These are phyloP conservation scores for Leccinellum albellum DNA, from an alignment of 768 basidiomycete species.

Conservation along the genomic window DNA sequence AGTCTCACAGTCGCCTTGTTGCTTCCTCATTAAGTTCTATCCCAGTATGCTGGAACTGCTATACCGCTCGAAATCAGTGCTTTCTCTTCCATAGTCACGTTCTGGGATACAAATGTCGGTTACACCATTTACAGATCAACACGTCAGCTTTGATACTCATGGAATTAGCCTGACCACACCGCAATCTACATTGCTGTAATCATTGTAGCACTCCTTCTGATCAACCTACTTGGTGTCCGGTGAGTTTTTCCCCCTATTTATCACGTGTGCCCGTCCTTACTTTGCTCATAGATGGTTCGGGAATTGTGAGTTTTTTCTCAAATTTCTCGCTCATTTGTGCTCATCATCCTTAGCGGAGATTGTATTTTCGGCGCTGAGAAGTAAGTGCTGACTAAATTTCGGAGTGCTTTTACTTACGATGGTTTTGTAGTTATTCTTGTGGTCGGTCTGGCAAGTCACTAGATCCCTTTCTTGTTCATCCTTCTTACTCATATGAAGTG, in stretches of 20 bases:
- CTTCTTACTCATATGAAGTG: background rate
- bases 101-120: conserved; percentile 42
- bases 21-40: background rate
- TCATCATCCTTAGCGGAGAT: conserved; percentile 21
- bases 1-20: background rate
- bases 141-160: conserved; percentile 7
- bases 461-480: background rate
- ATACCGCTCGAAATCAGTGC: conserved; percentile 51
- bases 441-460: conserved; percentile 27
- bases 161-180: conserved; percentile 33
- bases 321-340: background rate
- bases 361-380: conserved; percentile 20
- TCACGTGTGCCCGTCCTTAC: conserved; percentile 35
- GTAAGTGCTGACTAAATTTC: conserved; percentile 4
- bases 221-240: conserved; percentile 47
- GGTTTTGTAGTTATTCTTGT: conserved; percentile 34
- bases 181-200: conserved; percentile 39
- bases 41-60: conserved; percentile 32
- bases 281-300: conserved; percentile 18
- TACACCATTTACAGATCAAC: background rate
- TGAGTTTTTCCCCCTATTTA: conserved; percentile 35
- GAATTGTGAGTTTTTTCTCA: conserved; percentile 13
- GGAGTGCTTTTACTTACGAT: background rate
- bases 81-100: conserved; percentile 45
- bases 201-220: conserved; percentile 36